Evolutionary conservation across 202 grass and related monocot species (phyloP), one percentile per base, ranked within the genome.

Genomic region (Dendrocalamus latiflorus): DNA sequence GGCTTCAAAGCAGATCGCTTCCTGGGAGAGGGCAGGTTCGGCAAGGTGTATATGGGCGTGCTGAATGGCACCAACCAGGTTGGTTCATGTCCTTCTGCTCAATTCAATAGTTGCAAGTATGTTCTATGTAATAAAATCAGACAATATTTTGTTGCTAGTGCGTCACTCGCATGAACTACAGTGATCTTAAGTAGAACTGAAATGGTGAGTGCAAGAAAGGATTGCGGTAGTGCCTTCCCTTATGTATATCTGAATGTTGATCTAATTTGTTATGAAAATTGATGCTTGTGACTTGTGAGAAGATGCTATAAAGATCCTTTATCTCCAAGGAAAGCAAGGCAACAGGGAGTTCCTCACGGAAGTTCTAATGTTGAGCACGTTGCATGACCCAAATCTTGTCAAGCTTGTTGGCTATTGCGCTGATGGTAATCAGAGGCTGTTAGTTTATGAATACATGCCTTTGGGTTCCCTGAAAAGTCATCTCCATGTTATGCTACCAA

Each of bases 361-460:
- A 88, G 87, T 93, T 79, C 42, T 87, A 69, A 78, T 98, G 74
- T 80, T 98, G 84, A 86, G 86, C 83, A 86, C 74, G 53, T 75
- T 98, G 51, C 56, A 91, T 80, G 92, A 98, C 81, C 76, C 86
- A 44, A 93, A 98, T 88, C 95, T 98, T 80, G 90, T 98, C 43
- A 91, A 94, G 78, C 89, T 98, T 73, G 80, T 98, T 84, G 95
- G 95, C 37, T 93, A 89, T 74, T 94, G 95, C 59, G 65, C 65
- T 62, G 89, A 94, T 78, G 65, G 78, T 84, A 64, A 70, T 85
- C 86, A 94, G 86, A 94, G 87, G 80, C 85, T 94, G 76, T 85
- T 98, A 86, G 95, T 98, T 64, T 98, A 98, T 91, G 95, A 98
- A 82, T 93, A 91, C 78, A 98, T 98, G 95, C 80, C 85, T 68